Percentiles rank a stretch among this genome's conserved stretches.
Evolutionary conservation across 805 yeast species (phyloP).

Genomic region (Wickerhamiella spandovensis): DNA sequence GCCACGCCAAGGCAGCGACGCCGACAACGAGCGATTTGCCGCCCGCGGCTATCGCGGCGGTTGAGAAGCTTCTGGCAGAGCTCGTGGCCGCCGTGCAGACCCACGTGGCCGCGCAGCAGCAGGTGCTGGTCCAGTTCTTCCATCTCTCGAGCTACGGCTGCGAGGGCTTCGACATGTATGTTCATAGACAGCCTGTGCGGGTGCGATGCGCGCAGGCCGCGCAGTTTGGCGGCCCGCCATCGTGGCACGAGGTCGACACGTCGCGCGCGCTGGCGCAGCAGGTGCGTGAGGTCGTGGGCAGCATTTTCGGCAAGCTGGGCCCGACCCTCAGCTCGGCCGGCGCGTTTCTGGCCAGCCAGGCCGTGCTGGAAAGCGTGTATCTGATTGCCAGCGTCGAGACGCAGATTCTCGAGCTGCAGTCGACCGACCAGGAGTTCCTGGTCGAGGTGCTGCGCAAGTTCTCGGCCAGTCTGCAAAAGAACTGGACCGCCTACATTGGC

Average conservation of each 20-base stretch:
- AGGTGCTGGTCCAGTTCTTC: slow-evolving; percentile 34
- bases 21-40: too few relatives aligned
- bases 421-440: slow-evolving; percentile 53
- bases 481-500: slow-evolving; percentile 49
- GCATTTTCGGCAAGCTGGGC: slow-evolving; percentile 31
- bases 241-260: slow-evolving; percentile 29
- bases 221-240: slow-evolving; percentile 14
- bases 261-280: slow-evolving; percentile 37
- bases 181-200: slow-evolving; percentile 1
- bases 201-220: background rate
- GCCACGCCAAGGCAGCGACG: too few relatives aligned
- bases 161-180: slow-evolving; percentile 30
- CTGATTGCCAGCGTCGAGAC: slow-evolving; percentile 32
- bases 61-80: slow-evolving; percentile 3
- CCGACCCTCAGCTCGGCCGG: slow-evolving; percentile 24
- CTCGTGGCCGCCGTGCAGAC: slow-evolving; percentile 4
- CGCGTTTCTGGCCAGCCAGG: slow-evolving; percentile 25
- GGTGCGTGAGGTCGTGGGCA: slow-evolving; percentile 32
- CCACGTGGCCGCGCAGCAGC: slow-evolving; percentile 32
- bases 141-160: slow-evolving; percentile 29
- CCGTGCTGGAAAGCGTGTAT: slow-evolving; percentile 32
- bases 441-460: slow-evolving; percentile 38
- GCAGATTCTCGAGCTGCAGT: slow-evolving; percentile 26
- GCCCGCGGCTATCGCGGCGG: background rate
- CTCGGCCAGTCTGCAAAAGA: slow-evolving; percentile 35